Percentiles rank a stretch among this genome's conserved stretches.
phyloP scores from a whole-genome alignment of 2,329 filamentous ascomycete genomes.

The Fusarium scirpi region DNA sequence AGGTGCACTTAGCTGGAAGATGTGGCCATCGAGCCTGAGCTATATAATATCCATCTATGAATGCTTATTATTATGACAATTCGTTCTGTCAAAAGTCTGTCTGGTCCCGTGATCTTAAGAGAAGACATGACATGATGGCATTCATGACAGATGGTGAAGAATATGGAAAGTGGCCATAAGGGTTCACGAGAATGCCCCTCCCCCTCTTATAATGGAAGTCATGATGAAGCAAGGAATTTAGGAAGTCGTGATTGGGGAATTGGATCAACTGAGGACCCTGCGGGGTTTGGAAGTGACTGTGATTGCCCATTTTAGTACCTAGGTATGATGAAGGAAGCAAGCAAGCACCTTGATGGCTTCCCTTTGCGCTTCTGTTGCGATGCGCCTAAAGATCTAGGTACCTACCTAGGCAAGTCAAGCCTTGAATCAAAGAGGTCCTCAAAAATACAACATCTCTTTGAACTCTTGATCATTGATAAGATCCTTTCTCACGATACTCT shows the following conservation, averaged over 20 bases:
- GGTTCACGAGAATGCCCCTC: slow-evolving; percentile 36
- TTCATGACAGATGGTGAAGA: slow-evolving; percentile 1
- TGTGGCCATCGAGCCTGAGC: slow-evolving; percentile 21
- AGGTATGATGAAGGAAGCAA: slow-evolving; percentile 14
- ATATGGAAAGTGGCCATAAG: slow-evolving; percentile 32
- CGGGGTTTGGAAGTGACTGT: neutral
- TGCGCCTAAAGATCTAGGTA: neutral
- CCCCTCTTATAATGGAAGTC: slow-evolving; percentile 17
- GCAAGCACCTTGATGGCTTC: slow-evolving; percentile 38
- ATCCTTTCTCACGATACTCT: neutral
- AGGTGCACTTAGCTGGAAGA: slow-evolving; percentile 27
- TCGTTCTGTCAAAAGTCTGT: neutral
- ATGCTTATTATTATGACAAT: neutral
- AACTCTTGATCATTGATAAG: neutral
- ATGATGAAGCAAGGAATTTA: slow-evolving; percentile 22
- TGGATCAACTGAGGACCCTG: slow-evolving; percentile 15
- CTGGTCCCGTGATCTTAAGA: neutral
- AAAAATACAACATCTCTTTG: neutral
- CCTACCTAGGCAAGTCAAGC: neutral
- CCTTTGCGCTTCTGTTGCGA: slow-evolving; percentile 6
- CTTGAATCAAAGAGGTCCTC: slow-evolving; percentile 29
- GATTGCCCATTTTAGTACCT: neutral
- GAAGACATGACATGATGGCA: slow-evolving; percentile 1
- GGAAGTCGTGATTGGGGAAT: slow-evolving; percentile 29
- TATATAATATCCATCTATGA: slow-evolving; percentile 34